A percentile compares a stretch with the other conserved stretches of the same genome.
Conservation (phyloP, 305 asterid species). For the Fraxinus platypoda region DNA sequence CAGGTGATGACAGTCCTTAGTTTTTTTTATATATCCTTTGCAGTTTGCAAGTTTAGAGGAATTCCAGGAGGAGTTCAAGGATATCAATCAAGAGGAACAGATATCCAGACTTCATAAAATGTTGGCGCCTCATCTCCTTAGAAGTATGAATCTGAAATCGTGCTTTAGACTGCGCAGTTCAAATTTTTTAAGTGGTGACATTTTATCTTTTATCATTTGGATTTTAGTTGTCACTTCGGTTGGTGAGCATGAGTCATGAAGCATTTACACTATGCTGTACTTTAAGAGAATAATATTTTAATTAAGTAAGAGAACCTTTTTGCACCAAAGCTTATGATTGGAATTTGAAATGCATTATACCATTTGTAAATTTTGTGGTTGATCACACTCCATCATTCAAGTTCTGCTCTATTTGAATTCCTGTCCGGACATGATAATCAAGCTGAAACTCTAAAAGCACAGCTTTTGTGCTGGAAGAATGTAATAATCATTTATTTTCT, state of each 20-base stretch:
- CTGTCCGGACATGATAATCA: background rate
- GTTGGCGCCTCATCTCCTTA: constrained; percentile 95
- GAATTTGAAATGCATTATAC: background rate
- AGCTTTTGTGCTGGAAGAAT: background rate
- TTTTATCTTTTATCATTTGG: background rate
- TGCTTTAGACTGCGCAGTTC: constrained; percentile 20
- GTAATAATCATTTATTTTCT: background rate
- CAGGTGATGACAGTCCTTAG: background rate
- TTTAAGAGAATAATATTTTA: background rate
- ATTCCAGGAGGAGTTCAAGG: constrained; percentile 96
- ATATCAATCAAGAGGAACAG: constrained; percentile 96
- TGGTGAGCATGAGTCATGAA: background rate
- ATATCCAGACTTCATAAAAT: constrained; percentile 91
- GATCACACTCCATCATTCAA: background rate
- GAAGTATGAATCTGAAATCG: constrained; percentile 65
- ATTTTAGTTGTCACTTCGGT: background rate
- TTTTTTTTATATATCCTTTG: constrained; percentile 17
- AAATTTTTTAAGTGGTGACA: constrained; percentile 7
- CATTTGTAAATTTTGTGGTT: background rate
- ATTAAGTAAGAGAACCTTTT: background rate
- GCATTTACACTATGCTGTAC: background rate
- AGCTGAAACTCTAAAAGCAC: background rate
- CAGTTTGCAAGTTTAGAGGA: constrained; percentile 95
- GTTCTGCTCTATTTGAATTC: background rate
- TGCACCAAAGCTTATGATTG: background rate